phyloP scores from a whole-genome alignment of 2,329 filamentous ascomycete genomes.

The Dothiorella sarmentorum region DNA sequence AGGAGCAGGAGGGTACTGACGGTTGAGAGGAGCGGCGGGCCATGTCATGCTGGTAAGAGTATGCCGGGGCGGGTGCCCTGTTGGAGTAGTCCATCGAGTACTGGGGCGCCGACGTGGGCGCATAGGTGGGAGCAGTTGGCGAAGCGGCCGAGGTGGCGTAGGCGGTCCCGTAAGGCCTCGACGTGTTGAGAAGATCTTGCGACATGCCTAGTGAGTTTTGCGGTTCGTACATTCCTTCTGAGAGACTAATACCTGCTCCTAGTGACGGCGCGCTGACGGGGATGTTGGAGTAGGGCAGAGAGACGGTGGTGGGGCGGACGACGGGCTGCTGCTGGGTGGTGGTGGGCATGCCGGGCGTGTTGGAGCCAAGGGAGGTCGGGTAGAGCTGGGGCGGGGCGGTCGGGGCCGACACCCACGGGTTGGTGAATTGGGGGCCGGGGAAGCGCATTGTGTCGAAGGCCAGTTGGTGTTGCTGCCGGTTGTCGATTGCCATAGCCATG shows the following conservation, averaged over 20 bases:
- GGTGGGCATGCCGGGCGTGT: constrained; percentile 54
- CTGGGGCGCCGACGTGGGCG: constrained; percentile 67
- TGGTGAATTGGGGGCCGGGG: constrained; percentile 72
- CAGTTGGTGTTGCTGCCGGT: constrained; percentile 70
- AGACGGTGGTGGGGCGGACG: constrained; percentile 57
- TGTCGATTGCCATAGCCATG: constrained; percentile 96
- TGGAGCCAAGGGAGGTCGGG: constrained; percentile 62
- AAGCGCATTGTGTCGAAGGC: constrained; percentile 80
- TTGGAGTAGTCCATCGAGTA: constrained; percentile 68
- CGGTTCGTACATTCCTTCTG: constrained; percentile 58
- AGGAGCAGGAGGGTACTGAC: constrained; percentile 63
- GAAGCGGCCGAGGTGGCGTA: constrained; percentile 65
- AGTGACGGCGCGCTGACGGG: constrained; percentile 67
- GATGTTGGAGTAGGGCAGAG: constrained; percentile 71
- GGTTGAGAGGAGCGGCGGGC: constrained; percentile 76
- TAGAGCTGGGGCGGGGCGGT: constrained; percentile 59
- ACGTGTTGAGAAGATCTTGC: constrained; percentile 71
- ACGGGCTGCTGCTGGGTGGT: constrained; percentile 57
- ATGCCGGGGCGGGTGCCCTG: constrained; percentile 48
- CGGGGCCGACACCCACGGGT: constrained; percentile 74
- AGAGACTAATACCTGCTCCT: constrained; percentile 64
- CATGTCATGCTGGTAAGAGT: constrained; percentile 53
- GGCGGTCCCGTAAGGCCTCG: constrained; percentile 65
- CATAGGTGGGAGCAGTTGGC: constrained; percentile 63
- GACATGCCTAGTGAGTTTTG: constrained; percentile 66